Base-by-base conservation (phyloP, 75 land plant species). In the Gnetum montanum region DNA sequence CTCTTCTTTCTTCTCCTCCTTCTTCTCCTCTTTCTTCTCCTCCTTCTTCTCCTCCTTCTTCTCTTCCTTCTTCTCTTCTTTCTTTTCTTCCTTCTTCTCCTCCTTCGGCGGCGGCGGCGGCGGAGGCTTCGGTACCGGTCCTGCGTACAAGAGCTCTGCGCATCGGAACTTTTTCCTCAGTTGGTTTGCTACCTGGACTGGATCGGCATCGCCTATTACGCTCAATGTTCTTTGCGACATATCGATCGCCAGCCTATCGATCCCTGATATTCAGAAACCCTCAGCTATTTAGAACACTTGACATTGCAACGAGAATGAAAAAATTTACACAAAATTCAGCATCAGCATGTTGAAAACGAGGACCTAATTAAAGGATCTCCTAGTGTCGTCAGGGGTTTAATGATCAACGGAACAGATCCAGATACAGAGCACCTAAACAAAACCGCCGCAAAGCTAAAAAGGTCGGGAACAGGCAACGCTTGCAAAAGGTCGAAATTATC, bases 121-220 rank as follows among this genome's bases (percentile, higher is more conserved):
- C 4, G 36, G 36, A 3, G 54, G 36, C 2, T 31, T 31, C 0
- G 35, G 24, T 31, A 30, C 18, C 0, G 55, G 55, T 1, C 36
- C 36, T 7, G 22, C 4, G 7, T 10, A 19, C 20, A 52, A 0
- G 1, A 52, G 16, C 0, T 33, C 8, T 8, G 36, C 55, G 31
- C 55, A 52, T 36, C 0, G 8, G 55, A 52, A 52, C 33, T 52
- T 52, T 6, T 24, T 31, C 11, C 55, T 33, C 6, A 52, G 31
- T 20, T 6, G 12, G 18, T 31, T 52, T 8, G 29, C 35, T 3
- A 52, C 1, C 24, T 0, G 0, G 15, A 52, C 55, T n/a, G 55
- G 13, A 52, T 52, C 55, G 18, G 25, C 55, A 1, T 52, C 55
- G 16, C 55, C 55, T 19, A 52, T 7, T 15, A 52, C 36, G 8